Evolutionary conservation across 371 early-diverging fungal species (phyloP).

Genomic region (Aphelidium insulamus): DNA sequence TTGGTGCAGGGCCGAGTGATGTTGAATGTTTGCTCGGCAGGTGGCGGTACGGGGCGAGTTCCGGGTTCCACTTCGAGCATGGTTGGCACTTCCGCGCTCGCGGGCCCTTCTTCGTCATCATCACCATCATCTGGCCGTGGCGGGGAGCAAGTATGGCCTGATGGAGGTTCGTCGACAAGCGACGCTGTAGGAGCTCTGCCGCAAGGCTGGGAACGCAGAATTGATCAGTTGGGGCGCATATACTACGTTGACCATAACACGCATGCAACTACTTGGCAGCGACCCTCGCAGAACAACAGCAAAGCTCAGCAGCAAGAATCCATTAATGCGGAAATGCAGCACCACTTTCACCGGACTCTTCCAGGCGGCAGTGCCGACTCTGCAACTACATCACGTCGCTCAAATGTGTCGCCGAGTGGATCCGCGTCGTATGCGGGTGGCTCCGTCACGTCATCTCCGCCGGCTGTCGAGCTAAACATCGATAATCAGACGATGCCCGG

Average conservation of each 20-base stretch:
- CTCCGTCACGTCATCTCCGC: too few species aligned
- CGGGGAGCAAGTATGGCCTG: too few species aligned
- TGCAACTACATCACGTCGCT: too few species aligned
- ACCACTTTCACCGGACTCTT: conserved; percentile 52
- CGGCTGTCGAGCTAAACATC: neutral
- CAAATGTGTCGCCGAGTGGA: too few species aligned
- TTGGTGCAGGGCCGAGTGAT: conserved; percentile 65
- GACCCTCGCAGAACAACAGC: conserved; percentile 7
- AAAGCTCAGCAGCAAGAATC: conserved; percentile 15
- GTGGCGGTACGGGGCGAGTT: too few species aligned
- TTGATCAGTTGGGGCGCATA: conserved; percentile 34
- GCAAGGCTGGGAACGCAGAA: conserved; percentile 45
- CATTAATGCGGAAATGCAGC: conserved; percentile 44
- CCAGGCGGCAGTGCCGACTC: conserved; percentile 18
- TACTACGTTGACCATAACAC: conserved; percentile 52
- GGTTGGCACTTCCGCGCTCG: too few species aligned
- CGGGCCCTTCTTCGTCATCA: too few species aligned
- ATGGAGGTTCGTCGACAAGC: neutral
- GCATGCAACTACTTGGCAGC: conserved; percentile 44
- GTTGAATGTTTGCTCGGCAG: conserved; percentile 39
- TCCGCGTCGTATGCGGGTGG: too few species aligned
- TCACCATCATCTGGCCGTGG: too few species aligned
- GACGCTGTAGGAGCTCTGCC: conserved; percentile 36
- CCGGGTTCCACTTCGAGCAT: too few species aligned
- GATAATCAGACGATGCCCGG: conserved; percentile 27